Evolutionary conservation across 129 eudicot genomes (phyloP).

Genomic region (Flaveria bidentis): DNA sequence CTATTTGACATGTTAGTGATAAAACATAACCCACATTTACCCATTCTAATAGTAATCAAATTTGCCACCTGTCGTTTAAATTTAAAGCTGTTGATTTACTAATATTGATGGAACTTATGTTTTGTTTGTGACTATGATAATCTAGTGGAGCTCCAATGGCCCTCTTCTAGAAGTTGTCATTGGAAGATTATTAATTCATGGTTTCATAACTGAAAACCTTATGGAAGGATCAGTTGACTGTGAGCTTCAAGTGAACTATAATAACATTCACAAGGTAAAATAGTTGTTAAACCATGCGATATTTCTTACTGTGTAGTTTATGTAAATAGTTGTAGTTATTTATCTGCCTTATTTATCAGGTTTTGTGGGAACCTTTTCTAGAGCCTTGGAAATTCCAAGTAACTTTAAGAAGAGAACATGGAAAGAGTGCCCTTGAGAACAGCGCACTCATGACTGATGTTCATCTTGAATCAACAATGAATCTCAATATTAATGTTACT

Average conservation of each 20-base stretch:
- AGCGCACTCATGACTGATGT: constrained; percentile 55
- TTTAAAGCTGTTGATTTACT: neutral
- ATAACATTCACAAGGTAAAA: constrained; percentile 84
- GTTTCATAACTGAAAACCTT: constrained; percentile 36
- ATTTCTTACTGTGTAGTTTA: constrained; percentile 5
- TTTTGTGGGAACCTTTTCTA: constrained; percentile 97
- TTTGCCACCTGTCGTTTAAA: neutral
- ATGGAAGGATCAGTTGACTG: constrained; percentile 54
- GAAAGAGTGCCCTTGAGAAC: constrained; percentile 56
- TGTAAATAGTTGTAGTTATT: neutral
- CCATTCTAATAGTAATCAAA: neutral
- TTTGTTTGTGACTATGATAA: constrained; percentile 6
- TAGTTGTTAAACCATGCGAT: neutral
- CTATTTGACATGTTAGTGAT: neutral
- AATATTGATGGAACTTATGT: constrained; percentile 20
- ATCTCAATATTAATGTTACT: constrained; percentile 81
- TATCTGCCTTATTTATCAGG: constrained; percentile 42
- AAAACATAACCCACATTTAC: constrained; percentile 2
- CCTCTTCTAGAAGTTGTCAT: constrained; percentile 69
- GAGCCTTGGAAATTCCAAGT: constrained; percentile 88
- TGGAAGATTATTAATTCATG: constrained; percentile 46
- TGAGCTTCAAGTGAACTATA: constrained; percentile 82
- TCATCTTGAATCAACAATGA: constrained; percentile 54
- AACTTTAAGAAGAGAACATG: constrained; percentile 50
- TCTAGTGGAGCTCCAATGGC: constrained; percentile 82